These are phyloP conservation scores for Alnus glutinosa DNA, from an alignment of 306 rosid genomes.

Conservation along the genomic window DNA sequence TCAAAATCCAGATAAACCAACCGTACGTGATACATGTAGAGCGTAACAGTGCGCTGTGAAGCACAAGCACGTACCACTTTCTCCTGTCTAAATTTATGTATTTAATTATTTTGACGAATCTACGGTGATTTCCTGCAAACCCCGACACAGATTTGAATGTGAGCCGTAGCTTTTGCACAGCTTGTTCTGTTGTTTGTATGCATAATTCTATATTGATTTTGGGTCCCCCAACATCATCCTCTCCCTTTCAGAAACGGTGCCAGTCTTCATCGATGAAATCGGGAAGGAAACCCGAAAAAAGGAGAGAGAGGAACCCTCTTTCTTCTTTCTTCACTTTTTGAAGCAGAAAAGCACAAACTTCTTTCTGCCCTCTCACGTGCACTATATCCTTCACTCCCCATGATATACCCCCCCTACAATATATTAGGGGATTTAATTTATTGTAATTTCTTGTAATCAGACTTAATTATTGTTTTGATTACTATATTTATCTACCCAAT, in stretches of 20 bases:
- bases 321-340: slow-evolving; percentile 41
- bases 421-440: too few relatives aligned
- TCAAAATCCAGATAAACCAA: slow-evolving; percentile 25
- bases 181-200: slow-evolving; percentile 69
- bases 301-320: slow-evolving; percentile 33
- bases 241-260: slow-evolving; percentile 40
- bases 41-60: not conserved
- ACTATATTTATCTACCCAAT: too few relatives aligned
- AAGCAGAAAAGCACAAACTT: slow-evolving; percentile 54
- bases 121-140: slow-evolving; percentile 53
- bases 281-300: slow-evolving; percentile 42
- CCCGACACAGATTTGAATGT: slow-evolving; percentile 83
- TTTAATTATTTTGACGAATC: slow-evolving; percentile 36
- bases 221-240: slow-evolving; percentile 56
- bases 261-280: slow-evolving; percentile 44
- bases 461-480: too few relatives aligned
- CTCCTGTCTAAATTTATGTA: too few relatives aligned
- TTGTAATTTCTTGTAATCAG: too few relatives aligned
- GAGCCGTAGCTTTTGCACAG: slow-evolving; percentile 74
- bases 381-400: slow-evolving; percentile 32
- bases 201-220: slow-evolving; percentile 73
- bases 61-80: too few relatives aligned
- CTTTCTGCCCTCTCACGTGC: slow-evolving; percentile 74
- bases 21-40: slow-evolving; percentile 20
- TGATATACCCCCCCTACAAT: not conserved